A percentile compares a stretch with the other conserved stretches of the same genome.
These are phyloP conservation scores for Arabidopsis hybrid DNA, from an alignment of 441 rosid genomes.

Conservation along the genomic window DNA sequence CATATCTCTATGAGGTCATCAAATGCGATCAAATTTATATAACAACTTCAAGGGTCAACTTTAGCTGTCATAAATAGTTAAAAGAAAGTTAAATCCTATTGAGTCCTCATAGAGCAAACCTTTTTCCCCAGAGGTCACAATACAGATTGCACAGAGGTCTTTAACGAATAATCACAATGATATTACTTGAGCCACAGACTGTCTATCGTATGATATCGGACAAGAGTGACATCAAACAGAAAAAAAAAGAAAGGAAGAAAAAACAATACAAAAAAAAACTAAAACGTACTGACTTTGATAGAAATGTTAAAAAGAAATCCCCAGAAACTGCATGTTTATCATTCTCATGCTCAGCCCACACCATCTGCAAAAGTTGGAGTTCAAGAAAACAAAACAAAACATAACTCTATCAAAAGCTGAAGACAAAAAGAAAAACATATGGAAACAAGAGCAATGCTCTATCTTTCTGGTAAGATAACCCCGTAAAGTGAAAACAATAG, in stretches of 20 bases:
- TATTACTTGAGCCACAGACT: neutral
- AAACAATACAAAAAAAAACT: neutral
- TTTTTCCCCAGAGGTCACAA: neutral
- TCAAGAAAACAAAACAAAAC: conserved; percentile 48
- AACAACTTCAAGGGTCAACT: neutral
- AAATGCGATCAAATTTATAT: neutral
- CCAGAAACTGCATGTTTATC: conserved; percentile 50
- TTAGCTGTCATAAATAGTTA: neutral
- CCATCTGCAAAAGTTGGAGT: conserved; percentile 66
- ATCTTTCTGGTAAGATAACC: neutral
- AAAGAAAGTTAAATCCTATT: no score
- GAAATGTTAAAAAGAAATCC: conserved; percentile 10
- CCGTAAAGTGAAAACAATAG: conserved; percentile 15
- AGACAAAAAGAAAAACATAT: conserved; percentile 5
- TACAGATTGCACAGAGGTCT: conserved; percentile 7
- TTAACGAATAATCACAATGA: conserved; percentile 20
- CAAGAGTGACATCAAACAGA: conserved; percentile 9
- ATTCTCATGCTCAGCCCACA: conserved; percentile 59
- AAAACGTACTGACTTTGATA: neutral
- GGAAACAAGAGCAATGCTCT: conserved; percentile 8
- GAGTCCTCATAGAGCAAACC: neutral
- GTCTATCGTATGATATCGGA: neutral
- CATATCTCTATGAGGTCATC: conserved; percentile 9
- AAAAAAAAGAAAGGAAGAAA: conserved; percentile 11
- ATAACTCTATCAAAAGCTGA: conserved; percentile 25